Evolutionary conservation across 176 grass and related monocot genomes (phyloP).

Genomic region (Dendrocalamus sinicus): DNA sequence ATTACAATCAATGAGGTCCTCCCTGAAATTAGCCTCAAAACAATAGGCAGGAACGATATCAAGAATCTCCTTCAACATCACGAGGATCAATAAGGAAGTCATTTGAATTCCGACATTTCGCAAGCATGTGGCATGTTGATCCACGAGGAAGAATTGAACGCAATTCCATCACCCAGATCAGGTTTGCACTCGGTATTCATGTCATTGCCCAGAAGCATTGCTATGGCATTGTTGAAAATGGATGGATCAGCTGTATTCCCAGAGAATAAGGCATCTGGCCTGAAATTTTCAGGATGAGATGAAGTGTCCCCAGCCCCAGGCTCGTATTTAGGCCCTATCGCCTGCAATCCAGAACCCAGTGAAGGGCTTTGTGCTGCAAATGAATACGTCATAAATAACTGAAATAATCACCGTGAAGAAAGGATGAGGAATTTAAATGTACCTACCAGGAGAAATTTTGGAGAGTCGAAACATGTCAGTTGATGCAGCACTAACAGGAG

Average conservation of each 20-base stretch:
- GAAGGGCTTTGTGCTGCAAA: conserved; percentile 53
- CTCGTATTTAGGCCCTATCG: conserved; percentile 27
- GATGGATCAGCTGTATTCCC: conserved; percentile 56
- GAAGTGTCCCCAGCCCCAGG: conserved; percentile 53
- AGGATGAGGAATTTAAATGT: neutral
- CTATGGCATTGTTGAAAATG: conserved; percentile 62
- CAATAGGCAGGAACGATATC: conserved; percentile 34
- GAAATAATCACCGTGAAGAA: neutral
- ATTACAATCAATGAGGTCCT: conserved; percentile 34
- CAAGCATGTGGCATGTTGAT: conserved; percentile 65
- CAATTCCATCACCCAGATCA: conserved; percentile 32
- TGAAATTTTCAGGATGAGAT: conserved; percentile 55
- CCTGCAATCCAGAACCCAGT: conserved; percentile 44
- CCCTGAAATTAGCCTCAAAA: conserved; percentile 37
- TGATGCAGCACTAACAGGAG: conserved; percentile 39
- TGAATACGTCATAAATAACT: conserved; percentile 26
- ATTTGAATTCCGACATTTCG: conserved; percentile 65
- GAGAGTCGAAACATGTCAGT: conserved; percentile 45
- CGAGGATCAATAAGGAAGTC: conserved; percentile 37
- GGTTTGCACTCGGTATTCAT: conserved; percentile 53
- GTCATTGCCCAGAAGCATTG: conserved; percentile 62
- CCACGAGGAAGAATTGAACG: conserved; percentile 55
- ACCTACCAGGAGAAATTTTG: conserved; percentile 49
- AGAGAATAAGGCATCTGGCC: conserved; percentile 75
- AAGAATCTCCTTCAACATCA: conserved; percentile 27